Conservation (phyloP, 1,284 basidiomycete genomes). For the Xanthoconium separans region DNA sequence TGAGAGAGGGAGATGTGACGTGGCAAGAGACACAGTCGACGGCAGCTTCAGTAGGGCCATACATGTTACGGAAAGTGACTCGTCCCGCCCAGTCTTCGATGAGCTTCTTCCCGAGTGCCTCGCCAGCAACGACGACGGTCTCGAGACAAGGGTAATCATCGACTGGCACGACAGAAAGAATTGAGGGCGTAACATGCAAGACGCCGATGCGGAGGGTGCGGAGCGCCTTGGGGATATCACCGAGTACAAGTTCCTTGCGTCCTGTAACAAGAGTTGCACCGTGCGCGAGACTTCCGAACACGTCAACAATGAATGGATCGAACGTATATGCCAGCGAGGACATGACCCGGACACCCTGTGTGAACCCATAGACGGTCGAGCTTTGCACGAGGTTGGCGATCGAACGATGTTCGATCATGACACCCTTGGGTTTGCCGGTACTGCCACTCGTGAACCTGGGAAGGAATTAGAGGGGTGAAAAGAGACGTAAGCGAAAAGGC, state of each 20-base stretch:
- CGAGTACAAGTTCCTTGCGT: slow-evolving; percentile 31
- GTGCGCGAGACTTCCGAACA: slow-evolving; percentile 27
- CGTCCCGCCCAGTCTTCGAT: slow-evolving; percentile 30
- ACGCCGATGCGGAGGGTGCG: slow-evolving; percentile 26
- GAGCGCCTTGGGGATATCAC: slow-evolving; percentile 29
- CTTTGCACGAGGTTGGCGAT: slow-evolving; percentile 32
- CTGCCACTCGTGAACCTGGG: slow-evolving; percentile 30
- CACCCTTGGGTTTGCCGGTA: slow-evolving; percentile 28
- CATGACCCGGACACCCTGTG: slow-evolving; percentile 25
- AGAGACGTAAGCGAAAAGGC: neutral
- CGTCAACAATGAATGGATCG: slow-evolving; percentile 30
- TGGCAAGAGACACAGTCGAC: slow-evolving; percentile 33
- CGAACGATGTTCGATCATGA: slow-evolving; percentile 34
- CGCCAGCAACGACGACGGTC: slow-evolving; percentile 29
- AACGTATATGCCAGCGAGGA: slow-evolving; percentile 33
- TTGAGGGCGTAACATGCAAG: slow-evolving; percentile 33
- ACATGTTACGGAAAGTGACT: slow-evolving; percentile 33
- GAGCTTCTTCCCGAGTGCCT: slow-evolving; percentile 30
- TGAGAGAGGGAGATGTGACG: slow-evolving; percentile 19
- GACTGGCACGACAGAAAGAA: slow-evolving; percentile 29
- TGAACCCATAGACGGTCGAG: slow-evolving; percentile 26
- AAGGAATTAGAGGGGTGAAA: neutral
- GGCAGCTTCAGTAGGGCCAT: slow-evolving; percentile 36
- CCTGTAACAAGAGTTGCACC: slow-evolving; percentile 33
- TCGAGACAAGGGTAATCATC: slow-evolving; percentile 27